These are phyloP conservation scores for Blastocystis sp. DNA, from an alignment of 352 stramenopile species.

Conservation along the genomic window DNA sequence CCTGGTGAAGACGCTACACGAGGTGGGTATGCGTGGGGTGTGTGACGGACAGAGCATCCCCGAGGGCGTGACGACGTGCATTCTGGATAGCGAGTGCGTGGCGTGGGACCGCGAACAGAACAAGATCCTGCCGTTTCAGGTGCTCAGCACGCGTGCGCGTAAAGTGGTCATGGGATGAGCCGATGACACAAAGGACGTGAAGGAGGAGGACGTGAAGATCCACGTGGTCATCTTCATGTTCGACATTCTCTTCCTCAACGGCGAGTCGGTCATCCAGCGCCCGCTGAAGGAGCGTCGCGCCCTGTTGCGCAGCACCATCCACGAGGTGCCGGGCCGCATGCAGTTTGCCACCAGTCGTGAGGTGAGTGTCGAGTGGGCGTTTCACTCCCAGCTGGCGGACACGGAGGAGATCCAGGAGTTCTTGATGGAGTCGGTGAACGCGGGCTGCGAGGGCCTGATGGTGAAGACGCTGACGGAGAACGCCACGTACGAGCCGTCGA, in stretches of 20 bases:
- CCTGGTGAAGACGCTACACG: conserved; percentile 77
- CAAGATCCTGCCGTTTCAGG: conserved; percentile 95
- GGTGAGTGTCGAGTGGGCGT: neutral
- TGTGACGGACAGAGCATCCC: neutral
- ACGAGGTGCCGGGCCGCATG: conserved; percentile 86
- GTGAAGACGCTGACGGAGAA: conserved; percentile 94
- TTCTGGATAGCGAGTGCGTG: conserved; percentile 97
- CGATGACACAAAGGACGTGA: conserved; percentile 70
- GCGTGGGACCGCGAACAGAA: conserved; percentile 90
- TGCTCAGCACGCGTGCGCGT: conserved; percentile 91
- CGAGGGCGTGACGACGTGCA: conserved; percentile 76
- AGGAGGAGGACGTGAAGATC: conserved; percentile 73
- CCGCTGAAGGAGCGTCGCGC: conserved; percentile 84
- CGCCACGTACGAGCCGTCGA: conserved; percentile 92
- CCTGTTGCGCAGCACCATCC: conserved; percentile 86
- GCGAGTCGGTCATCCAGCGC: conserved; percentile 85
- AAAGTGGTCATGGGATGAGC: conserved; percentile 75
- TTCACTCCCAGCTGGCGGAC: conserved; percentile 73
- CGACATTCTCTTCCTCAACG: conserved; percentile 97
- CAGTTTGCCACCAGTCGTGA: conserved; percentile 86
- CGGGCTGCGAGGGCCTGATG: conserved; percentile 94
- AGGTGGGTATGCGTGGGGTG: conserved; percentile 71
- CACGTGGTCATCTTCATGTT: conserved; percentile 90
- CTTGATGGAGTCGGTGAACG: conserved; percentile 81
- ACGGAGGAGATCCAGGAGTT: conserved; percentile 89